Evolutionary conservation across 2,329 filamentous ascomycete species (phyloP).

Genomic region (Aspergillus pseudonomiae): DNA sequence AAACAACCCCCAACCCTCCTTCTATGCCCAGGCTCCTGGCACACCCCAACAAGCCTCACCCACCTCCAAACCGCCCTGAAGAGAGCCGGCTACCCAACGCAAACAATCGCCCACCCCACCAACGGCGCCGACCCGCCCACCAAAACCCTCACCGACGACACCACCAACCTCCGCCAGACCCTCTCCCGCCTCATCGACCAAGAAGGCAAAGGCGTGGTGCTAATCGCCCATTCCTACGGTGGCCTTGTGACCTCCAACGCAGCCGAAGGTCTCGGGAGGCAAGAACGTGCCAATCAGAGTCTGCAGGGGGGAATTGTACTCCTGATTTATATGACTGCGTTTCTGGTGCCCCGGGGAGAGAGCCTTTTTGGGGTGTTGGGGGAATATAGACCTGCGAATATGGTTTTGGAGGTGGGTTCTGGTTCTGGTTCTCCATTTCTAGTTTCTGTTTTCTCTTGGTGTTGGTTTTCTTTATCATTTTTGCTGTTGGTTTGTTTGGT

Average conservation of each 20-base stretch:
- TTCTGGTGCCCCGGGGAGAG: slow-evolving; percentile 38
- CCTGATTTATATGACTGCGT: slow-evolving; percentile 39
- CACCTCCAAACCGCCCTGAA: slow-evolving; percentile 34
- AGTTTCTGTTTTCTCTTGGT: not conserved
- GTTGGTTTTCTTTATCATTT: not conserved
- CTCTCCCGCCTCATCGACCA: slow-evolving; percentile 31
- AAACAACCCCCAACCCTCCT: slow-evolving; percentile 32
- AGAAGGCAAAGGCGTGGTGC: slow-evolving; percentile 27
- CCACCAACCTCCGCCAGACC: slow-evolving; percentile 24
- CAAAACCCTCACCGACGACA: slow-evolving; percentile 41
- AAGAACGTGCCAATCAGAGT: slow-evolving; percentile 25
- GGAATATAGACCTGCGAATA: slow-evolving; percentile 23
- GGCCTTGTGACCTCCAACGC: slow-evolving; percentile 35
- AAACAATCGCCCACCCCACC: slow-evolving; percentile 33
- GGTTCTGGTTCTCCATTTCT: not conserved
- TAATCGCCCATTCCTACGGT: slow-evolving; percentile 40
- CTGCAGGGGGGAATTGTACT: slow-evolving; percentile 32
- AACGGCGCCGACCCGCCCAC: slow-evolving; percentile 34
- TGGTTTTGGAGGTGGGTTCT: slow-evolving; percentile 25
- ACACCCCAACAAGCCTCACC: slow-evolving; percentile 36
- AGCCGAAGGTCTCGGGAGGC: slow-evolving; percentile 29
- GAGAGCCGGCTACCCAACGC: slow-evolving; percentile 35
- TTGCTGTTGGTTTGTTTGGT: not conserved
- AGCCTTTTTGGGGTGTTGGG: slow-evolving; percentile 35
- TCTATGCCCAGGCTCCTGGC: slow-evolving; percentile 47